Evolutionary conservation across 2,329 filamentous ascomycete genomes (phyloP).

Genomic region (Aspergillus chevalieri): DNA sequence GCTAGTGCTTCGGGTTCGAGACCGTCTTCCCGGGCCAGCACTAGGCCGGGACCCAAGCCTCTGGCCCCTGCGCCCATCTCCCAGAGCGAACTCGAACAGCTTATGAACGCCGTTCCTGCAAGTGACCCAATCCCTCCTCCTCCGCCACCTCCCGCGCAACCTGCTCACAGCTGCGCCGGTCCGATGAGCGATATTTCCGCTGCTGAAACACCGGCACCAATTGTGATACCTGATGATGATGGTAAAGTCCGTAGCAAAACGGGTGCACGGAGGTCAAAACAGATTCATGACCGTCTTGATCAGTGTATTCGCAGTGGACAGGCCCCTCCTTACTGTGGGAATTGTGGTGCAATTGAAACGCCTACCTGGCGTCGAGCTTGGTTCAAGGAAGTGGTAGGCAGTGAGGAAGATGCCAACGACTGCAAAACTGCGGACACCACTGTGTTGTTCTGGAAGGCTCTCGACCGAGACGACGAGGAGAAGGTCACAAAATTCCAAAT

Average conservation of each 20-base stretch:
- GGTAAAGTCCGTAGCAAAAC: slow-evolving; percentile 41
- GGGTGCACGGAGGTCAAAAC: slow-evolving; percentile 61
- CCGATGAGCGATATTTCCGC: slow-evolving; percentile 41
- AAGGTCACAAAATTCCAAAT: slow-evolving; percentile 62
- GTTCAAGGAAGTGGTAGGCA: slow-evolving; percentile 66
- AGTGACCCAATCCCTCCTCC: slow-evolving; percentile 45
- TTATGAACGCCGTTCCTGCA: slow-evolving; percentile 34
- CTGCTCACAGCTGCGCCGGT: slow-evolving; percentile 40
- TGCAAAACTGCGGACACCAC: slow-evolving; percentile 62
- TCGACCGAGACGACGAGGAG: slow-evolving; percentile 58
- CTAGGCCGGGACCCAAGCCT: slow-evolving; percentile 30
- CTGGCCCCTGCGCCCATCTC: slow-evolving; percentile 33
- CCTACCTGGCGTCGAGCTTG: slow-evolving; percentile 94
- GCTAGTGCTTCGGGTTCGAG: slow-evolving; percentile 26
- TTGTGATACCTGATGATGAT: slow-evolving; percentile 20
- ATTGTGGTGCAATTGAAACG: slow-evolving; percentile 92
- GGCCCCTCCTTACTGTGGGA: slow-evolving; percentile 81
- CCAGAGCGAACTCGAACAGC: slow-evolving; percentile 28
- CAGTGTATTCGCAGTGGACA: slow-evolving; percentile 66
- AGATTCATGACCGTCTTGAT: slow-evolving; percentile 52
- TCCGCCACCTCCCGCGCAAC: slow-evolving; percentile 19
- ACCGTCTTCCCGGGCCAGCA: slow-evolving; percentile 33
- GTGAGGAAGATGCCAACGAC: slow-evolving; percentile 63
- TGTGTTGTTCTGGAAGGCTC: slow-evolving; percentile 66
- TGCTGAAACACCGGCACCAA: slow-evolving; percentile 32